A percentile compares a stretch with the other conserved stretches of the same genome.
phyloP scores from a whole-genome alignment of 495 filamentous ascomycete species.

The Arthonia radiata region DNA sequence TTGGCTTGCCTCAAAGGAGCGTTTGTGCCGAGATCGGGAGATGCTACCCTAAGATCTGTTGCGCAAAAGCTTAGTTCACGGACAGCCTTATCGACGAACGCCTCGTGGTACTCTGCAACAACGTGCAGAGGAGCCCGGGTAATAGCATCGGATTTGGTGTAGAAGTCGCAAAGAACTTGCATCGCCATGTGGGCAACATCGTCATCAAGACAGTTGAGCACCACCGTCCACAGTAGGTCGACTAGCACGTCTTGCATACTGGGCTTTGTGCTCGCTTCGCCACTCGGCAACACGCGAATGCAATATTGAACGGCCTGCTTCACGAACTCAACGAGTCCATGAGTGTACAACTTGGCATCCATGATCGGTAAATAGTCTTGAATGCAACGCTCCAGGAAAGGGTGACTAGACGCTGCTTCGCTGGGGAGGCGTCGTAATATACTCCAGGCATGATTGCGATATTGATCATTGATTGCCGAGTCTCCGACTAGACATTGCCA shows the following conservation, averaged over 20 bases:
- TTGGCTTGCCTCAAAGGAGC: background rate
- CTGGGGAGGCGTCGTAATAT: no score
- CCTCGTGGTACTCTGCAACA: slow-evolving; percentile 47
- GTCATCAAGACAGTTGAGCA: slow-evolving; percentile 40
- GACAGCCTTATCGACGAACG: slow-evolving; percentile 54
- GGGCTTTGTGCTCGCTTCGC: slow-evolving; percentile 17
- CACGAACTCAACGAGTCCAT: slow-evolving; percentile 41
- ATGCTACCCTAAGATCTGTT: background rate
- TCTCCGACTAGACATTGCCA: no score
- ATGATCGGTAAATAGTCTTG: slow-evolving; percentile 38
- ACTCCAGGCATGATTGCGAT: no score
- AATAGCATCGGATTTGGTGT: slow-evolving; percentile 30
- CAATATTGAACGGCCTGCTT: slow-evolving; percentile 18
- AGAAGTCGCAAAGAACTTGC: slow-evolving; percentile 45
- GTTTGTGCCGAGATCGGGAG: slow-evolving; percentile 1
- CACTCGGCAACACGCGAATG: slow-evolving; percentile 13
- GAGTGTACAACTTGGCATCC: slow-evolving; percentile 36
- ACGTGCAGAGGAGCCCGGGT: slow-evolving; percentile 19
- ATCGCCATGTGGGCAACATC: slow-evolving; percentile 47
- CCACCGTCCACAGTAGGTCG: slow-evolving; percentile 65
- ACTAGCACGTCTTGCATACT: slow-evolving; percentile 32
- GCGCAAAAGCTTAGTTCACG: slow-evolving; percentile 25
- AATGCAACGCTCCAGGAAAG: slow-evolving; percentile 42
- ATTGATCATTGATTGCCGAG: no score
- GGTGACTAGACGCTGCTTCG: no score